phyloP scores from a whole-genome alignment of 2,329 filamentous ascomycete species.

The Metarhizium guizhouense region DNA sequence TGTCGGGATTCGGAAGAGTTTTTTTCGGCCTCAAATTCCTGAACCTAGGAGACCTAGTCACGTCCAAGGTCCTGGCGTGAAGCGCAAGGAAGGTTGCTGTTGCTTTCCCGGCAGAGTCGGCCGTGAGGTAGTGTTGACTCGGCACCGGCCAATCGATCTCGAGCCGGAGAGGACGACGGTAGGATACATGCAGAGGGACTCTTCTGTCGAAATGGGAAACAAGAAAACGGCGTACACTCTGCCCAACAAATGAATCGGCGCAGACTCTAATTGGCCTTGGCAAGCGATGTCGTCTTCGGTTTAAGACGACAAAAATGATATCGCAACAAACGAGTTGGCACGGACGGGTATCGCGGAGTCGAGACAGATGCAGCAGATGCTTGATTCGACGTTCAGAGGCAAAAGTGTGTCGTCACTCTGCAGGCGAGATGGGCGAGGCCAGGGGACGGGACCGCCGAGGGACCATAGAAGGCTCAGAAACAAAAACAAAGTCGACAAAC shows the following conservation, averaged over 20 bases:
- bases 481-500: not conserved
- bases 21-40: not conserved
- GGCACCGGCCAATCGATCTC: conserved; percentile 7
- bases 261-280: not conserved
- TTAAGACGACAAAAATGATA: not conserved
- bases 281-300: not conserved
- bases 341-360: not conserved
- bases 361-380: not conserved
- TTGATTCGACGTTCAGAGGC: not conserved
- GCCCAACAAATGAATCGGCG: not conserved
- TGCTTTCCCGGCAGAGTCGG: conserved; percentile 1
- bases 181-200: conserved; percentile 9
- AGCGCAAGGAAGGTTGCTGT: not conserved
- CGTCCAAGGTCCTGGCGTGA: conserved; percentile 2
- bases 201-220: not conserved
- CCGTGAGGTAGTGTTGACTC: conserved; percentile 1
- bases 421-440: not conserved
- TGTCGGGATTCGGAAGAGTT: not conserved
- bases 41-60: not conserved
- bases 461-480: not conserved
- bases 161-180: conserved; percentile 5
- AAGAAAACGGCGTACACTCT: not conserved
- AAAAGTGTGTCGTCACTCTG: not conserved
- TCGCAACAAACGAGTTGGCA: not conserved
- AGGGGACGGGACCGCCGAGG: not conserved